Percentiles rank a stretch among this genome's conserved stretches.
phyloP scores from a whole-genome alignment of 345 rosid genomes.

The Populus euphratica region DNA sequence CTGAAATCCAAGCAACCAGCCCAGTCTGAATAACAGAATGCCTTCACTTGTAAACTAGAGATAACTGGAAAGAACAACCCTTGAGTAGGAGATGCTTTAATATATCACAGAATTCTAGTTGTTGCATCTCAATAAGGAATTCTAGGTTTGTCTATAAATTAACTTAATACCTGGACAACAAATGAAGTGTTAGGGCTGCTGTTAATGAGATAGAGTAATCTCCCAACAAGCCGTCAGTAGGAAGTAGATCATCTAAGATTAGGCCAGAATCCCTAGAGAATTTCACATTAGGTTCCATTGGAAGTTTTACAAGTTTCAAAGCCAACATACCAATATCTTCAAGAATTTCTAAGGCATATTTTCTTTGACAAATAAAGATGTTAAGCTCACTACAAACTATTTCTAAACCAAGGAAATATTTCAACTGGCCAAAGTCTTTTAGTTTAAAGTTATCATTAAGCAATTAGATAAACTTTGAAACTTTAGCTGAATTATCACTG shows the following conservation, averaged over 20 bases:
- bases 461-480: not conserved
- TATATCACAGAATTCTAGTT: not conserved
- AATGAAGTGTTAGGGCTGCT: not conserved
- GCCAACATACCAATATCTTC: not conserved
- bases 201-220: not conserved
- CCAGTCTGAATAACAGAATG: not conserved
- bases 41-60: not conserved
- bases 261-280: not conserved
- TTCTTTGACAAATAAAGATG: not conserved
- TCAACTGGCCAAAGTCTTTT: not conserved
- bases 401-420: not conserved
- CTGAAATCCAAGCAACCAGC: not conserved
- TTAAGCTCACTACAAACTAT: not conserved
- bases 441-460: not conserved
- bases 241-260: accelerated
- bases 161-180: not conserved
- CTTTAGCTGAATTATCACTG: accelerated
- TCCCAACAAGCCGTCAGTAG: not conserved
- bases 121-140: not conserved
- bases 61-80: not conserved
- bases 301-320: accelerated
- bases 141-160: not conserved
- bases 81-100: not conserved
- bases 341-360: not conserved
- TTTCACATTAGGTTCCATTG: not conserved